These are phyloP conservation scores for Gossypium bickii DNA, from an alignment of 345 rosid species.

Conservation along the genomic window DNA sequence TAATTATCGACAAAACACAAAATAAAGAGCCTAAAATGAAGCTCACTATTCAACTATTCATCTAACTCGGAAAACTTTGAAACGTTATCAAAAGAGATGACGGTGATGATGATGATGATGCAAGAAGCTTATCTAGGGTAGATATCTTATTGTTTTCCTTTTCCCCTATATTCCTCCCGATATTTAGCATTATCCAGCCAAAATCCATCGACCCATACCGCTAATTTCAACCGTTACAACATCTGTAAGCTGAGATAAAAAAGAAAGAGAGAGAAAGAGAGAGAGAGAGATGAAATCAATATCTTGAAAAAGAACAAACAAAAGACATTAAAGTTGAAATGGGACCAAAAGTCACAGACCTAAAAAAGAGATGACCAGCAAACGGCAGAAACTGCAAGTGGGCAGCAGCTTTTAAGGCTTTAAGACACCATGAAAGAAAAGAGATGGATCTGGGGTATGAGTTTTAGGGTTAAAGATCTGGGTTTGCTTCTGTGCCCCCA, in stretches of 20 bases:
- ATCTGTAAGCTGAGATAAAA: not conserved
- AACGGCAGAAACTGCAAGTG: slow-evolving; percentile 7
- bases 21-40: not conserved
- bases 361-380: slow-evolving; percentile 10
- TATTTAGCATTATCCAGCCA: slow-evolving; percentile 3
- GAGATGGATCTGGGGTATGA: slow-evolving; percentile 11
- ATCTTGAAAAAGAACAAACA: slow-evolving; percentile 12
- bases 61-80: not conserved
- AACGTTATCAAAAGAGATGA: not conserved
- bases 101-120: not conserved
- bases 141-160: not conserved
- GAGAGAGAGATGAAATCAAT: not conserved
- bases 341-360: slow-evolving; percentile 25
- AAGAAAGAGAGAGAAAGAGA: not conserved
- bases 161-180: not conserved
- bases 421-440: not conserved
- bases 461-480: slow-evolving; percentile 7
- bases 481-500: slow-evolving; percentile 65
- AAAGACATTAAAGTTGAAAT: slow-evolving; percentile 21
- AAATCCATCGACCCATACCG: slow-evolving; percentile 18
- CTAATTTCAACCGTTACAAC: slow-evolving; percentile 10
- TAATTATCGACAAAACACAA: not conserved
- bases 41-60: slow-evolving; percentile 5
- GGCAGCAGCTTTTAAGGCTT: slow-evolving; percentile 7
- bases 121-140: slow-evolving; percentile 11